Conservation (phyloP, 345 rosid genomes). For the Eucalyptus albens region DNA sequence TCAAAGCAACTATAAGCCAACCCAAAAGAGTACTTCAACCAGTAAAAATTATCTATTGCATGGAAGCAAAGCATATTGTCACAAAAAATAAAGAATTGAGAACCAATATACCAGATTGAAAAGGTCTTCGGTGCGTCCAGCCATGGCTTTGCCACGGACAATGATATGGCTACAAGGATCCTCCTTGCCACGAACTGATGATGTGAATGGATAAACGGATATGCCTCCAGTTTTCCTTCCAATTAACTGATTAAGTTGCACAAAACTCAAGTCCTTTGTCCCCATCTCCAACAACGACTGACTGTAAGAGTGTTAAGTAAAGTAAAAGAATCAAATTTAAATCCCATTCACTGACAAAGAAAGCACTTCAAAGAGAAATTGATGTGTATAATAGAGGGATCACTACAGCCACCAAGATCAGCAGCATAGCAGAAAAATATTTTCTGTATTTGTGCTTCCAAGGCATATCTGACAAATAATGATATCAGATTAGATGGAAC, state of each 20-base stretch:
- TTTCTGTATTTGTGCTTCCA: neutral
- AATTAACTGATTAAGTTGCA: conserved; percentile 93
- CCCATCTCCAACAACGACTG: conserved; percentile 98
- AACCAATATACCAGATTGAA: conserved; percentile 57
- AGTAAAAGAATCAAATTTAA: neutral
- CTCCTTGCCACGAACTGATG: conserved; percentile 62
- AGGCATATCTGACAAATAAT: neutral
- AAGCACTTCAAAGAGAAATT: neutral
- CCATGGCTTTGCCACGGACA: conserved; percentile 97
- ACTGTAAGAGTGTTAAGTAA: conserved; percentile 25
- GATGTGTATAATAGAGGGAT: neutral
- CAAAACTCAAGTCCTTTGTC: conserved; percentile 80
- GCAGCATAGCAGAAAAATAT: neutral
- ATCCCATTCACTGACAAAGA: neutral
- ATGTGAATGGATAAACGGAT: conserved; percentile 87
- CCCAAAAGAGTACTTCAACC: neutral
- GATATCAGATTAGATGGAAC: neutral
- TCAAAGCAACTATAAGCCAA: neutral
- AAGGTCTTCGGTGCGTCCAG: conserved; percentile 79
- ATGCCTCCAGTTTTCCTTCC: conserved; percentile 99
- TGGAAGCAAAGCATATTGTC: neutral
- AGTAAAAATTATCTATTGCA: neutral
- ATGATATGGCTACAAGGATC: conserved; percentile 79
- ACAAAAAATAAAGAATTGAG: neutral
- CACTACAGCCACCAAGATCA: neutral